Percentiles rank a stretch among this genome's conserved stretches.
Evolutionary conservation across 2,329 filamentous ascomycete genomes (phyloP).

Genomic region (Alternaria arborescens): DNA sequence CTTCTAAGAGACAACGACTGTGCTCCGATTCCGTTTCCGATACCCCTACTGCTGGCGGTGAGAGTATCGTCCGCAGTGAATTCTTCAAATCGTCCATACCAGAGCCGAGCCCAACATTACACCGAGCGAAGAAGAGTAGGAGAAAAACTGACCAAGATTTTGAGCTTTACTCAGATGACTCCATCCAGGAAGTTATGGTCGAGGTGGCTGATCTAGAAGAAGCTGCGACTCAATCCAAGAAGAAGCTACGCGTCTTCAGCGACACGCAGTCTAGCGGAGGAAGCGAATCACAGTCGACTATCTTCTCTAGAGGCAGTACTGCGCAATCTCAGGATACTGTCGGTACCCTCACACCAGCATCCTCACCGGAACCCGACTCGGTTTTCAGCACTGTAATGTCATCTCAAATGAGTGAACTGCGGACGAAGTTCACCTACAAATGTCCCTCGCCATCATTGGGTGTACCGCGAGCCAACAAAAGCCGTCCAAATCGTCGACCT

Average conservation of each 20-base stretch:
- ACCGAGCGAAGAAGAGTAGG: conserved; percentile 42
- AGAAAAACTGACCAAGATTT: conserved; percentile 52
- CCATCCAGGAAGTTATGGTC: conserved; percentile 55
- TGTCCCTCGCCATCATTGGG: conserved; percentile 13
- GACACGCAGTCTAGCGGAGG: conserved; percentile 31
- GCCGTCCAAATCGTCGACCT: conserved; percentile 14
- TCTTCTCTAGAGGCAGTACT: conserved; percentile 32
- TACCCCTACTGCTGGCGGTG: conserved; percentile 36
- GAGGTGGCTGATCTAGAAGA: conserved; percentile 46
- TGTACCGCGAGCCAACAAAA: conserved; percentile 8
- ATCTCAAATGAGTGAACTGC: conserved; percentile 40
- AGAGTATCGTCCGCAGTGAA: conserved; percentile 52
- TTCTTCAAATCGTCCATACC: conserved; percentile 53
- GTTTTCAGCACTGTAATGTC: conserved; percentile 38
- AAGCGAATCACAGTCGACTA: conserved; percentile 41
- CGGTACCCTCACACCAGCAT: conserved; percentile 43
- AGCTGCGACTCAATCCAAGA: conserved; percentile 39
- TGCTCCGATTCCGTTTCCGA: conserved; percentile 53
- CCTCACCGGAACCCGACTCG: conserved; percentile 41
- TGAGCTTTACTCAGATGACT: conserved; percentile 60
- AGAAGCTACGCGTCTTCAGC: conserved; percentile 46
- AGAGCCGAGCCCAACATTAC: conserved; percentile 54
- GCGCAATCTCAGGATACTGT: conserved; percentile 37
- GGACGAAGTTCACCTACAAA: conserved; percentile 44
- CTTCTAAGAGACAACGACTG: conserved; percentile 55